These are phyloP conservation scores for Acrasis kona DNA, from an alignment of 78 protist species.

Conservation along the genomic window DNA sequence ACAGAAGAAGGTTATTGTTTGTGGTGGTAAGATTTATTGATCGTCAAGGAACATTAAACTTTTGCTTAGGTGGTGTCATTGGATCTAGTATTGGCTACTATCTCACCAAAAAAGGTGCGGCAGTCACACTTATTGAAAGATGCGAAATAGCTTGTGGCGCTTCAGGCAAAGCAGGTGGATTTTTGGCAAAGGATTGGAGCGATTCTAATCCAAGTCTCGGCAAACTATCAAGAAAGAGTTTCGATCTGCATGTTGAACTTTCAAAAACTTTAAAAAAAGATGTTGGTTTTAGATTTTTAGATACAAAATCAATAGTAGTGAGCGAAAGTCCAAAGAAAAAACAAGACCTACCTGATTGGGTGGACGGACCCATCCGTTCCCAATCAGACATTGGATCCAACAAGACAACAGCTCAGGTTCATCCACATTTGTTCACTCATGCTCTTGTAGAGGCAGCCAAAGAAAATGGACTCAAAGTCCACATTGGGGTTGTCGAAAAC, in stretches of 20 bases:
- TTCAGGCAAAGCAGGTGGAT: conserved; percentile 35
- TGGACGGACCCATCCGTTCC: neutral
- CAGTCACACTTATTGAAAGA: neutral
- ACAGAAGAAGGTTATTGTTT: too few relatives aligned
- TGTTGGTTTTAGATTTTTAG: too few relatives aligned
- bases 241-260: conserved; percentile 13
- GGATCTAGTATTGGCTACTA: neutral
- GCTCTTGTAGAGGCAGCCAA: neutral
- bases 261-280: too few relatives aligned
- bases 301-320: too few relatives aligned
- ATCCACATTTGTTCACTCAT: conserved; percentile 16
- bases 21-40: too few relatives aligned
- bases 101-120: neutral
- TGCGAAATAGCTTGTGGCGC: conserved; percentile 7
- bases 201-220: neutral
- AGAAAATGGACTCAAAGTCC: too few relatives aligned
- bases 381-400: too few relatives aligned
- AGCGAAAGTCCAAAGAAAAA: neutral
- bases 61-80: conserved; percentile 9
- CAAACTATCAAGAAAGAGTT: neutral
- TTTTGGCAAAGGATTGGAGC: conserved; percentile 29
- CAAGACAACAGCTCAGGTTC: conserved; percentile 23
- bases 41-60: too few relatives aligned
- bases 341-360: neutral
- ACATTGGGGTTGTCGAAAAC: neutral